Evolutionary conservation across 106 monocot genomes (phyloP).

Genomic region (Apostasia shenzhenica): DNA sequence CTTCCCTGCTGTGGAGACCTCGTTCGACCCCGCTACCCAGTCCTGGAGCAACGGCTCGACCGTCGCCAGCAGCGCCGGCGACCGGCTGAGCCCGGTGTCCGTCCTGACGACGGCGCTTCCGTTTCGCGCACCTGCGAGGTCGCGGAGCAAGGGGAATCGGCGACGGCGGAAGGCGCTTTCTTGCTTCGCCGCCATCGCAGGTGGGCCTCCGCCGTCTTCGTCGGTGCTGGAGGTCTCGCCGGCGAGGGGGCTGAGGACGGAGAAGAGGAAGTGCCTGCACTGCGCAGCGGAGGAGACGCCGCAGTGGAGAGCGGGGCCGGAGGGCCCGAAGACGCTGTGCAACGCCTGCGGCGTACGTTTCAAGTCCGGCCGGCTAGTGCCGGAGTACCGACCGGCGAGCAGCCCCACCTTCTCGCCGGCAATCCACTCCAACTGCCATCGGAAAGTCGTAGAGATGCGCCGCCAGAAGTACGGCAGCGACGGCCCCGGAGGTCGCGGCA

Average conservation of each 20-base stretch:
- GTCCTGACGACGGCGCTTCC: constrained; percentile 14
- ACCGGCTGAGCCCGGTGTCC: constrained; percentile 17
- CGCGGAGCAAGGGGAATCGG: constrained; percentile 21
- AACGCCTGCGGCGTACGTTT: constrained; percentile 48
- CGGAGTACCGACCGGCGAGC: constrained; percentile 65
- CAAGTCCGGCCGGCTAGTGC: constrained; percentile 44
- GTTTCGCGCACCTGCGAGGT: constrained; percentile 15
- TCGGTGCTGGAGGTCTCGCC: background rate
- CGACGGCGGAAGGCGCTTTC: constrained; percentile 15
- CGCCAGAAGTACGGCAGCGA: constrained; percentile 3
- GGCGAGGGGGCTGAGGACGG: background rate
- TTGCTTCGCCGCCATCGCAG: background rate
- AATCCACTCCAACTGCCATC: constrained; percentile 63
- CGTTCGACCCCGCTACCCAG: constrained; percentile 18
- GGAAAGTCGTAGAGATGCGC: constrained; percentile 58
- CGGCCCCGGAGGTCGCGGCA: background rate
- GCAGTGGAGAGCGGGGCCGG: constrained; percentile 67
- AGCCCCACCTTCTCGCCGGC: constrained; percentile 53
- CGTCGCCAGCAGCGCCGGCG: background rate
- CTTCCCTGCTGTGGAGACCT: constrained; percentile 48
- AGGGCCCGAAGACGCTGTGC: constrained; percentile 68
- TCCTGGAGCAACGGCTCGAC: constrained; percentile 3
- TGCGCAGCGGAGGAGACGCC: constrained; percentile 58
- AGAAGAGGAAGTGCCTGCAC: constrained; percentile 37
- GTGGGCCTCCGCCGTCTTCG: background rate